Evolutionary conservation across 2,329 filamentous ascomycete species (phyloP).

Genomic region (Colletotrichum sp.): DNA sequence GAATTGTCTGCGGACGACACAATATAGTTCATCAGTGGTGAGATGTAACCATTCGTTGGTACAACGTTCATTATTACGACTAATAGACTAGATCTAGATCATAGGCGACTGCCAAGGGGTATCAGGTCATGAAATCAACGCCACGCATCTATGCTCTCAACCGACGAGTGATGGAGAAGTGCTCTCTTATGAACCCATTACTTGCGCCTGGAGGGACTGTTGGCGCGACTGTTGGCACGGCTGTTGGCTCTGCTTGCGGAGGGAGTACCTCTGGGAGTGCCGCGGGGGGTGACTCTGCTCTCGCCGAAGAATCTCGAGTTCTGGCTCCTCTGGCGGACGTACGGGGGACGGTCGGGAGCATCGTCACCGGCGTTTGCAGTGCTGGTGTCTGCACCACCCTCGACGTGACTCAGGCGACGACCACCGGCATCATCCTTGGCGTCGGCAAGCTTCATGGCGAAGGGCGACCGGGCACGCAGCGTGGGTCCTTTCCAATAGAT

Average conservation of each 20-base stretch:
- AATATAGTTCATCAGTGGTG: too few species aligned
- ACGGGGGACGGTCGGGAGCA: background rate
- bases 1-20: accelerated
- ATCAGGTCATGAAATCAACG: background rate
- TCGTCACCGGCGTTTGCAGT: conserved; percentile 25
- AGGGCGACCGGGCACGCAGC: conserved; percentile 65
- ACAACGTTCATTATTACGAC: background rate
- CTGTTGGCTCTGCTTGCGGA: conserved; percentile 34
- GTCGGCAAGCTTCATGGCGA: conserved; percentile 66
- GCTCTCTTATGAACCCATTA: background rate
- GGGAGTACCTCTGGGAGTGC: conserved; percentile 41
- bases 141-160: background rate
- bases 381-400: background rate
- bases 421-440: conserved; percentile 29
- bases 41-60: too few species aligned
- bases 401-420: background rate
- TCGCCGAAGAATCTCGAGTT: conserved; percentile 46
- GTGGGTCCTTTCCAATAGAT: conserved; percentile 70
- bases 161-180: background rate
- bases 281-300: conserved; percentile 41
- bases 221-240: conserved; percentile 26
- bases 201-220: conserved; percentile 3
- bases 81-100: background rate
- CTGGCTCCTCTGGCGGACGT: conserved; percentile 36
- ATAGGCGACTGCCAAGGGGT: background rate